These are phyloP conservation scores for Melaleuca alternifolia DNA, from an alignment of 345 rosid genomes.

Conservation along the genomic window DNA sequence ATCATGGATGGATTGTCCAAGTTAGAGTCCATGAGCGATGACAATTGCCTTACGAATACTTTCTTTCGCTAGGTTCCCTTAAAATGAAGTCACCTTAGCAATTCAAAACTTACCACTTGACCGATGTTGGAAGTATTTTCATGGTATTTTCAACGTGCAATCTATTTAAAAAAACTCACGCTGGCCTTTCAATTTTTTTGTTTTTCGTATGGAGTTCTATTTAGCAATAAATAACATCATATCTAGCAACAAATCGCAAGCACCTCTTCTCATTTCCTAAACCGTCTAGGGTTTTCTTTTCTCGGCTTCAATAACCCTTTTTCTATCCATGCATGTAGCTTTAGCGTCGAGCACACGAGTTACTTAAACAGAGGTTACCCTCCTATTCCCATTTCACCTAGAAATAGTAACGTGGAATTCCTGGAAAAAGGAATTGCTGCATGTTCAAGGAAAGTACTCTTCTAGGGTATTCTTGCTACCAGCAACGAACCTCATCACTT, in stretches of 20 bases:
- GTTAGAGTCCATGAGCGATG: not conserved
- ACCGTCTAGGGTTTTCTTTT: not conserved
- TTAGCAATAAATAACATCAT: not conserved
- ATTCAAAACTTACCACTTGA: not conserved
- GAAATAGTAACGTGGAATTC: not conserved
- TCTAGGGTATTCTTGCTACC: not conserved
- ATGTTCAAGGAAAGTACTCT: not conserved
- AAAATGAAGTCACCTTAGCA: rapidly evolving
- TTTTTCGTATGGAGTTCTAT: not conserved
- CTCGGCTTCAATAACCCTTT: not conserved
- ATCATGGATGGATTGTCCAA: not conserved
- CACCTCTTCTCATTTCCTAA: not conserved
- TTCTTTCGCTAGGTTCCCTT: no score
- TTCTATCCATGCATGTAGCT: not conserved
- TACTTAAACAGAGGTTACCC: not conserved
- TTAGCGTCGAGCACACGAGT: not conserved
- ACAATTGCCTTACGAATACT: not conserved
- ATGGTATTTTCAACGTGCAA: no score
- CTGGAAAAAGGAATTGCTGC: not conserved
- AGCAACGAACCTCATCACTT: not conserved
- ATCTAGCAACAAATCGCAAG: not conserved
- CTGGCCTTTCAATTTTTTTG: not conserved
- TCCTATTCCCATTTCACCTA: not conserved
- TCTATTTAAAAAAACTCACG: not conserved
- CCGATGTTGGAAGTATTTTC: not conserved